Percentiles rank a stretch among this genome's conserved stretches.
Evolutionary conservation across 345 rosid species (phyloP).

Genomic region (Brassica nigra): DNA sequence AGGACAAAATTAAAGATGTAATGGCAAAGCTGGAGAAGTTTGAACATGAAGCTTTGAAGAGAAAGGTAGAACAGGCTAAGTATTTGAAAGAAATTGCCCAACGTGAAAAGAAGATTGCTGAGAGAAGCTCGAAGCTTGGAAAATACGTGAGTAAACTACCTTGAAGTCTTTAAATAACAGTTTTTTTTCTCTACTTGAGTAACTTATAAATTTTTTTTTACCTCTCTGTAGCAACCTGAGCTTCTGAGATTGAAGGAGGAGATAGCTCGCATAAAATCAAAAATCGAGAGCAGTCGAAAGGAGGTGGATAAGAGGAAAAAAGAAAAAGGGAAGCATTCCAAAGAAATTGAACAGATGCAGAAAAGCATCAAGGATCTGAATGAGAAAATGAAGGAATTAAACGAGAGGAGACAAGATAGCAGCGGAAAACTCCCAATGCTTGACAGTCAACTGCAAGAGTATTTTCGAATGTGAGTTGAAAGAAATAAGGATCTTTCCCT

Average conservation of each 20-base stretch:
- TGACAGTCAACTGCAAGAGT: constrained; percentile 75
- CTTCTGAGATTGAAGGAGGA: constrained; percentile 87
- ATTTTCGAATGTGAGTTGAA: constrained; percentile 80
- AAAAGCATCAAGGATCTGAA: constrained; percentile 70
- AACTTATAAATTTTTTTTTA: constrained; percentile 17
- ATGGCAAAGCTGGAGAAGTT: constrained; percentile 64
- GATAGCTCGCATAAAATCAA: constrained; percentile 74
- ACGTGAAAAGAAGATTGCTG: constrained; percentile 79
- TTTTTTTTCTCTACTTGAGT: constrained; percentile 12
- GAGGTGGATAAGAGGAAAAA: constrained; percentile 74
- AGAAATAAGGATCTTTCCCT: neutral
- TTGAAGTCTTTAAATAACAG: constrained; percentile 8
- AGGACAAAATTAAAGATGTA: constrained; percentile 58
- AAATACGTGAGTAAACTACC: constrained; percentile 61
- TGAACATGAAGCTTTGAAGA: constrained; percentile 61
- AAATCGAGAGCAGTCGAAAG: constrained; percentile 78
- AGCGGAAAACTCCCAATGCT: constrained; percentile 76
- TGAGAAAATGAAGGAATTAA: constrained; percentile 64
- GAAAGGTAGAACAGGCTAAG: constrained; percentile 76
- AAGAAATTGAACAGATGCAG: constrained; percentile 67
- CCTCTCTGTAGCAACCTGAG: constrained; percentile 74
- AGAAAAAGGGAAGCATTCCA: constrained; percentile 71
- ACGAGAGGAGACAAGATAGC: constrained; percentile 79
- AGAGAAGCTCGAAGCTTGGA: constrained; percentile 66
- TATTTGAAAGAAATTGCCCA: constrained; percentile 78